Conservation (phyloP, 169 alveolate species). For the Plasmodium inui region DNA sequence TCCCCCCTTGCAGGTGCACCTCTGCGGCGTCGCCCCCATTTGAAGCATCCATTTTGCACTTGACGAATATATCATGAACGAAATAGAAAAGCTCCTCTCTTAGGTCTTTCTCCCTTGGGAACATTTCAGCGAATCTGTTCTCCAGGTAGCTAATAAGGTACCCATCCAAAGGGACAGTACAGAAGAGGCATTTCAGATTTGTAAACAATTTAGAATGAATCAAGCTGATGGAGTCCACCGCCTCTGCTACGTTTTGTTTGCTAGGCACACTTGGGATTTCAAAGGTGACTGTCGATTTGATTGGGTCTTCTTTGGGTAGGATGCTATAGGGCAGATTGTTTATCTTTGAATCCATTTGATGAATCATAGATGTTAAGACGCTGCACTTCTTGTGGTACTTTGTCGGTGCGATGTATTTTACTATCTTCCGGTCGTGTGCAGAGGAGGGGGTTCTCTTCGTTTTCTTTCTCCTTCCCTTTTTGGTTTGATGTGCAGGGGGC, state of each 20-base stretch:
- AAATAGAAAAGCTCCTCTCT: neutral
- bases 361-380: neutral
- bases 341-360: neutral
- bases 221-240: neutral
- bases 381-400: neutral
- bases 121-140: neutral
- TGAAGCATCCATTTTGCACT: neutral
- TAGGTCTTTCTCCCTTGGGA: neutral
- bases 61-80: neutral
- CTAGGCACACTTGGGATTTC: neutral
- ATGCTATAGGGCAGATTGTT: neutral
- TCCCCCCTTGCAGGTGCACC: neutral
- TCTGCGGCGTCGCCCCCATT: neutral
- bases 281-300: neutral
- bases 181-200: neutral
- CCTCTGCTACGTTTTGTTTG: neutral
- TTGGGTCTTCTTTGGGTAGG: neutral
- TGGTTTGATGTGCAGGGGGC: neutral
- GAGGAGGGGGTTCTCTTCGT: neutral
- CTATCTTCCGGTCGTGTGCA: neutral
- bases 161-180: slow-evolving; percentile 34
- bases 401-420: neutral
- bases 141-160: neutral
- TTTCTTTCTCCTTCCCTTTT: neutral
- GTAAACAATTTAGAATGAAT: slow-evolving; percentile 3